Conservation (phyloP, 805 yeast species). For the Starmerella vitae region DNA sequence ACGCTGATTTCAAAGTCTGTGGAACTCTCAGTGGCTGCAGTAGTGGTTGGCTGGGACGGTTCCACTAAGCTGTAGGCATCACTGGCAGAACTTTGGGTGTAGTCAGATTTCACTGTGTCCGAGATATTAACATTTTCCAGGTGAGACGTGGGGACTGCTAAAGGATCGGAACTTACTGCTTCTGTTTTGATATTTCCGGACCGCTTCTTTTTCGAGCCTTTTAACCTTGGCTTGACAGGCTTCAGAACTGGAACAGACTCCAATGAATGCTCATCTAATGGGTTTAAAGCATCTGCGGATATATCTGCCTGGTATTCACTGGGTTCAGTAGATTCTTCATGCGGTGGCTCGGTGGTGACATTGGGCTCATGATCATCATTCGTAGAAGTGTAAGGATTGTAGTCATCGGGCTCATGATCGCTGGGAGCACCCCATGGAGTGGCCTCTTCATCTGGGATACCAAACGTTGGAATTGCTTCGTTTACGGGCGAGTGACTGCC, state of each 20-base stretch:
- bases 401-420: not conserved
- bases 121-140: slow-evolving; percentile 6
- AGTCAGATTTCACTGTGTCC: no score
- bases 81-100: not conserved
- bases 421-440: not conserved
- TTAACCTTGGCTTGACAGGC: no score
- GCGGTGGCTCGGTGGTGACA: not conserved
- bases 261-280: no score
- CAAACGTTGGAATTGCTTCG: not conserved
- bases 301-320: no score
- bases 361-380: not conserved
- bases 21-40: no score
- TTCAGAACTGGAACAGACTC: no score
- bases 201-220: slow-evolving; percentile 10
- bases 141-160: slow-evolving; percentile 7
- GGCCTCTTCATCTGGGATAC: not conserved
- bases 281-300: no score
- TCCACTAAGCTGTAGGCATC: no score
- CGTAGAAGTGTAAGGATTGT: not conserved
- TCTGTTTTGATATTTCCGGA: slow-evolving; percentile 10
- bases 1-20: slow-evolving; percentile 13
- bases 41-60: no score
- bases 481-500: slow-evolving; percentile 2
- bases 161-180: slow-evolving; percentile 10
- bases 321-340: not conserved